These are phyloP conservation scores for Malassezia slooffiae DNA, from an alignment of 1,284 basidiomycete species.

Conservation along the genomic window DNA sequence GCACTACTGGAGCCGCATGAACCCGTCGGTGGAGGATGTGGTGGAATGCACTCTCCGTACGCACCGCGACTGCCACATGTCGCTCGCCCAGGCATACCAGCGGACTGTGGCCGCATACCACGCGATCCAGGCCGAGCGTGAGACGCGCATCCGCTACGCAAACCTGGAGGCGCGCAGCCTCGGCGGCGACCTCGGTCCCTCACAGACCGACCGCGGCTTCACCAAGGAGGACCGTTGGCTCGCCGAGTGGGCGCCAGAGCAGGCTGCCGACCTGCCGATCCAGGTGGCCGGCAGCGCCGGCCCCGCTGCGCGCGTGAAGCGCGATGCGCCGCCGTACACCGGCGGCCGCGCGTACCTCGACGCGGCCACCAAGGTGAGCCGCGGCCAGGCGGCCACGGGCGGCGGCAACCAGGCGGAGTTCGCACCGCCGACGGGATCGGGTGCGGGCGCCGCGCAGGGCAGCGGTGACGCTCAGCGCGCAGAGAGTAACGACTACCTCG, in stretches of 20 bases:
- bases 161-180: slow-evolving; percentile 66
- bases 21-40: slow-evolving; percentile 76
- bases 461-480: too few species aligned
- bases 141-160: slow-evolving; percentile 66
- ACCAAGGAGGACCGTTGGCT: slow-evolving; percentile 31
- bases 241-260: slow-evolving; percentile 29
- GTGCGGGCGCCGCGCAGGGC: too few species aligned
- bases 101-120: slow-evolving; percentile 35
- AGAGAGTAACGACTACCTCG: slow-evolving; percentile 12
- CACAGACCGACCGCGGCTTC: slow-evolving; percentile 33
- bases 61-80: slow-evolving; percentile 56
- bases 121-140: slow-evolving; percentile 52
- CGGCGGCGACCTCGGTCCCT: slow-evolving; percentile 59
- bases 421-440: slow-evolving; percentile 2
- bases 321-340: slow-evolving; percentile 1
- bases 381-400: background rate
- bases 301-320: slow-evolving; percentile 4
- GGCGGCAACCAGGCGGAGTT: background rate
- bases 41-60: slow-evolving; percentile 71
- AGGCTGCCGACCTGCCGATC: slow-evolving; percentile 10
- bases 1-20: slow-evolving; percentile 55
- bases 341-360: slow-evolving; percentile 10
- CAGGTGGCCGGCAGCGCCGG: background rate
- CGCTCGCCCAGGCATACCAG: slow-evolving; percentile 69
- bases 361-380: background rate